Percentiles rank a stretch among this genome's conserved stretches.
phyloP scores from a whole-genome alignment of 345 rosid genomes.

The Euphorbia pulcherrima region DNA sequence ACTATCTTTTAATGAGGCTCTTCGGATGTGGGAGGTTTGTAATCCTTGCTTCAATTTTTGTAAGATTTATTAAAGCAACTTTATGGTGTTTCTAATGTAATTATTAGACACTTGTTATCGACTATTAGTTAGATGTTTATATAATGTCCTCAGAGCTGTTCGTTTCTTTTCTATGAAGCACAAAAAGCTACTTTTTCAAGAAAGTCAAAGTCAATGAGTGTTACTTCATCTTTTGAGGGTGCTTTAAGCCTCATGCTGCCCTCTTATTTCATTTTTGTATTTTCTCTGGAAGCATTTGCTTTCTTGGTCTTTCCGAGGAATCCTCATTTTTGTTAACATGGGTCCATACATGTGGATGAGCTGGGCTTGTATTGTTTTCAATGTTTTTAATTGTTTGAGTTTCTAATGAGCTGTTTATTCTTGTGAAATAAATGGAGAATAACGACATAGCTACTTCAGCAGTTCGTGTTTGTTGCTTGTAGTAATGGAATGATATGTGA shows the following conservation, averaged over 20 bases:
- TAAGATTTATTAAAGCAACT: neutral
- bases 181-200: neutral
- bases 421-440: neutral
- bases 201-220: neutral
- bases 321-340: neutral
- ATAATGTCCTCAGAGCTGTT: conserved; percentile 9
- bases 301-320: neutral
- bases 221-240: neutral
- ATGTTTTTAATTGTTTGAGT: no score
- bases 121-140: neutral
- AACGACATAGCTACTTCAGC: neutral
- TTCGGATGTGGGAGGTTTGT: conserved; percentile 95
- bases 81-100: neutral
- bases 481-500: neutral
- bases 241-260: neutral
- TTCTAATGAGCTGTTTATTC: neutral
- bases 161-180: neutral
- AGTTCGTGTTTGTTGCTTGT: neutral
- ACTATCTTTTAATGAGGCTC: conserved; percentile 72
- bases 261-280: neutral
- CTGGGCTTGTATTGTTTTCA: conserved; percentile 1
- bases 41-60: neutral
- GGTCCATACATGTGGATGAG: neutral
- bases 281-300: neutral
- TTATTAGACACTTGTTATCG: neutral